Evolutionary conservation across 2,329 filamentous ascomycete genomes (phyloP).

Genomic region (Alternaria consortialis): DNA sequence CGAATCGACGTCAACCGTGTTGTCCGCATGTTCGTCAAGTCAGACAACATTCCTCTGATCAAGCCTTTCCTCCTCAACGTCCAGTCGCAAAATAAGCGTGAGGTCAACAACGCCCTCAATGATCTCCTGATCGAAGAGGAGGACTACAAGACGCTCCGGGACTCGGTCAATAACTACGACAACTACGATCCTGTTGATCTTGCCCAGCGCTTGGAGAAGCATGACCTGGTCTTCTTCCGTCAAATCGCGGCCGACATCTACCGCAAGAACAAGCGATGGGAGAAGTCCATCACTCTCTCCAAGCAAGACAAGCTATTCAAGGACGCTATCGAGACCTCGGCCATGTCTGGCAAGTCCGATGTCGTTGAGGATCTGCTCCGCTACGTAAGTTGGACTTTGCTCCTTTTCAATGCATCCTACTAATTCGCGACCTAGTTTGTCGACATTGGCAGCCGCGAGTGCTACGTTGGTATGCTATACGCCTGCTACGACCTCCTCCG

Average conservation of each 20-base stretch:
- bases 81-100: conserved; percentile 96
- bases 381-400: conserved; percentile 77
- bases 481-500: conserved; percentile 97
- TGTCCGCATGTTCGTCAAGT: conserved; percentile 99
- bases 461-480: conserved; percentile 99
- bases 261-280: conserved; percentile 99
- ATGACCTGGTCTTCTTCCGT: conserved; percentile 98
- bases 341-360: conserved; percentile 87
- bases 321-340: conserved; percentile 97
- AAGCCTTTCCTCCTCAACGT: conserved; percentile 98
- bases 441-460: conserved; percentile 98
- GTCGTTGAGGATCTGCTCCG: conserved; percentile 95
- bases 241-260: conserved; percentile 99
- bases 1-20: conserved; percentile 98
- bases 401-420: conserved; percentile 19
- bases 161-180: conserved; percentile 98
- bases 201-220: conserved; percentile 91
- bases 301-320: conserved; percentile 99
- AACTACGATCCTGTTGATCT: conserved; percentile 97
- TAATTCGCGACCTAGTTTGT: conserved; percentile 76
- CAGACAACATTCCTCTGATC: conserved; percentile 96
- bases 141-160: conserved; percentile 97
- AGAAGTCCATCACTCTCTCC: conserved; percentile 95
- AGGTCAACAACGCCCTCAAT: conserved; percentile 97
- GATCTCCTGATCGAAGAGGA: conserved; percentile 98